Conservation (phyloP, 345 rosid genomes). For the Camelina laxa region DNA sequence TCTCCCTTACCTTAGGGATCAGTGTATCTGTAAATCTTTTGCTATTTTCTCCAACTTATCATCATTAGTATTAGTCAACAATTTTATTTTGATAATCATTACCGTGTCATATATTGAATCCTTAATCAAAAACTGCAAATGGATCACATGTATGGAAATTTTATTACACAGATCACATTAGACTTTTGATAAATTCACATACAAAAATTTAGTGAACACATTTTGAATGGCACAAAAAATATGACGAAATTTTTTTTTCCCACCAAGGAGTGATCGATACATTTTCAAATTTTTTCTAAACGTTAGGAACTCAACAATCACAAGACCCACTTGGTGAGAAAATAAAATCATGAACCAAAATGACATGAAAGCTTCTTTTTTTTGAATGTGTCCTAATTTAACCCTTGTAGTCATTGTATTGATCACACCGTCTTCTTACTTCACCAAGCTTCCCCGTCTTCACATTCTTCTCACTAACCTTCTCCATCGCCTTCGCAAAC, state of each 20-base stretch:
- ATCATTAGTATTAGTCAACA: conserved; percentile 38
- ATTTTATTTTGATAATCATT: conserved; percentile 7
- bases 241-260: neutral
- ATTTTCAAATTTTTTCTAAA: neutral
- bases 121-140: neutral
- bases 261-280: conserved; percentile 12
- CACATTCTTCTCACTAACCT: conserved; percentile 48
- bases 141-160: neutral
- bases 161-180: neutral
- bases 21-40: no score
- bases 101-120: neutral
- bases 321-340: conserved; percentile 12
- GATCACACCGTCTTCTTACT: conserved; percentile 63
- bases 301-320: conserved; percentile 14
- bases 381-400: conserved; percentile 17
- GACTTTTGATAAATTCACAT: neutral
- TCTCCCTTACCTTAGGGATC: conserved; percentile 26
- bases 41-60: conserved; percentile 30
- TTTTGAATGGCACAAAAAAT: neutral
- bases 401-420: conserved; percentile 49
- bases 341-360: neutral
- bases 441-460: conserved; percentile 63
- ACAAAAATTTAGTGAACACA: neutral
- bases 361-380: neutral
- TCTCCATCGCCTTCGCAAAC: conserved; percentile 63